Conservation (phyloP, 192 early-diverging fungal species). For the Entomortierella chlamydospora region DNA sequence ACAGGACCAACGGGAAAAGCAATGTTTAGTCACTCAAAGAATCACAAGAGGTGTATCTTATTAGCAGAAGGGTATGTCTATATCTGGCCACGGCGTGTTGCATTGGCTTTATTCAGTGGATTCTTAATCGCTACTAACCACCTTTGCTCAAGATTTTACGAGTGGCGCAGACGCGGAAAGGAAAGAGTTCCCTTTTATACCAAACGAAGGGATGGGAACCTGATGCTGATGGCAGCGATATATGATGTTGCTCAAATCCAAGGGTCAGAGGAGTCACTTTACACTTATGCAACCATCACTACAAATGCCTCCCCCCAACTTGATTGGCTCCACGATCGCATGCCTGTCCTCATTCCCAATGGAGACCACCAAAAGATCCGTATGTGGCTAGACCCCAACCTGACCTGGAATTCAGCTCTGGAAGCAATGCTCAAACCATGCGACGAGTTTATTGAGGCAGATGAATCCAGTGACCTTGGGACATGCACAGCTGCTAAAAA, state of each 20-base stretch:
- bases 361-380: constrained; percentile 47
- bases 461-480: constrained; percentile 3
- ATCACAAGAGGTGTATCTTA: constrained; percentile 64
- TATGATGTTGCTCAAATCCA: constrained; percentile 57
- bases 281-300: constrained; percentile 65
- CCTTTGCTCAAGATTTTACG: constrained; percentile 58
- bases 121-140: neutral
- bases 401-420: constrained; percentile 49
- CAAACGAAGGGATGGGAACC: constrained; percentile 55
- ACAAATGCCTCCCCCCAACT: constrained; percentile 57
- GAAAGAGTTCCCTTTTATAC: constrained; percentile 61
- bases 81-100: too few relatives aligned
- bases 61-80: constrained; percentile 61
- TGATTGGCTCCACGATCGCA: constrained; percentile 65
- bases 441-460: constrained; percentile 51
- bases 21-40: constrained; percentile 63
- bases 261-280: constrained; percentile 49
- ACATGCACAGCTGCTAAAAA: neutral
- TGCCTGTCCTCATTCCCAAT: constrained; percentile 68
- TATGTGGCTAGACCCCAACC: constrained; percentile 60
- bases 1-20: constrained; percentile 50
- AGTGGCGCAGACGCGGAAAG: constrained; percentile 65
- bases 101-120: neutral
- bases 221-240: constrained; percentile 64
- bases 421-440: constrained; percentile 59